Evolutionary conservation across 2,329 filamentous ascomycete genomes (phyloP).

Genomic region (Xylariales sp.): DNA sequence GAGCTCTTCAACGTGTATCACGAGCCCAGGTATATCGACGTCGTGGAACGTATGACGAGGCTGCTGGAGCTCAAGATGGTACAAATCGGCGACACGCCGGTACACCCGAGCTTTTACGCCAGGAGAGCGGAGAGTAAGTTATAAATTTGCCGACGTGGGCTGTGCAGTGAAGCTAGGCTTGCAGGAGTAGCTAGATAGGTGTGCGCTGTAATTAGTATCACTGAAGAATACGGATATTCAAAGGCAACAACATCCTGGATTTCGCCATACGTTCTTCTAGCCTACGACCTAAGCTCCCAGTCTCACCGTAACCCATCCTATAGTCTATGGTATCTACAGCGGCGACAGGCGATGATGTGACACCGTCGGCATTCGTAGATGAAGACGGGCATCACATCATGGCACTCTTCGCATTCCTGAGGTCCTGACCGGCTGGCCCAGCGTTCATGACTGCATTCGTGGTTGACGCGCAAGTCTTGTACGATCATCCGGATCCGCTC

Average conservation of each 20-base stretch:
- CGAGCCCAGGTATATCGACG: slow-evolving; percentile 52
- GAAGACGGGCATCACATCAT: slow-evolving; percentile 17
- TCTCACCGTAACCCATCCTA: background rate
- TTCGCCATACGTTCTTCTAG: too few relatives aligned
- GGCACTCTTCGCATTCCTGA: slow-evolving; percentile 21
- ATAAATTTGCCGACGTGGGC: background rate
- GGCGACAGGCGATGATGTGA: slow-evolving; percentile 4
- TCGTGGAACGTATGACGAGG: slow-evolving; percentile 55
- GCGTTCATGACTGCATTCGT: slow-evolving; percentile 1
- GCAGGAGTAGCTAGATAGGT: too few relatives aligned
- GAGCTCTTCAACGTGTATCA: slow-evolving; percentile 61
- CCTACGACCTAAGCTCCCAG: too few relatives aligned
- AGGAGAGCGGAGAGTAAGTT: background rate
- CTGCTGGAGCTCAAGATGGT: slow-evolving; percentile 62
- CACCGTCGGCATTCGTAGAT: slow-evolving; percentile 26
- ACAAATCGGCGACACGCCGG: slow-evolving; percentile 32
- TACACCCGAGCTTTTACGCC: background rate
- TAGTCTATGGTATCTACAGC: slow-evolving; percentile 4
- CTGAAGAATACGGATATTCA: too few relatives aligned
- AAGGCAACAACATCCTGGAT: too few relatives aligned
- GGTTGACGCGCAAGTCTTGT: slow-evolving; percentile 2
- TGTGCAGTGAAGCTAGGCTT: too few relatives aligned
- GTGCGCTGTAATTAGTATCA: too few relatives aligned
- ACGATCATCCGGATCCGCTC: background rate
- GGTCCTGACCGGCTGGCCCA: slow-evolving; percentile 1